Base-by-base conservation (phyloP, 257 asterid genomes). In the Paraleonurus japonicus region DNA sequence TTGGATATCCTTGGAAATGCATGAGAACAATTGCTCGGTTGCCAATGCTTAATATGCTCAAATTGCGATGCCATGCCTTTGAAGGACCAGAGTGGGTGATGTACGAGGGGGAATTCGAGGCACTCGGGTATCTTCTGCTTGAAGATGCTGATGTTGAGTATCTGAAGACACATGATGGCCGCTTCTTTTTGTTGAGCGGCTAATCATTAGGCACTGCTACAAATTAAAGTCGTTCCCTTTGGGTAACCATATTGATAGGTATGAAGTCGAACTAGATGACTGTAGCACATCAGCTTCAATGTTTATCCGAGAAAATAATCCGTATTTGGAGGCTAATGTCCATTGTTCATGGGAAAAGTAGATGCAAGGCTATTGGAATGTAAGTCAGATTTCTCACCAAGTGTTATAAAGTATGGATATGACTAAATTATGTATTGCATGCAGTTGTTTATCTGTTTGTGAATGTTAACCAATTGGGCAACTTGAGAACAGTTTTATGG, bases 61-160 rank as follows among this genome's bases (percentile, higher is more conserved):
- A 58, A 58, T 26, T 58, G 64, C 64, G 19, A 58, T 58, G 39
- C 39, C 26, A 58, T 58, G 64, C 64, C 35, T 58, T 24, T 58
- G 20, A 5, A 58, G 61, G 64, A 12, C 39, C 64, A 24, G 16
- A 58, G 64, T 58, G 64, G 64, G 64, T 8, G 9, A 55, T 7
- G 4, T 1, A 51, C 13, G 11, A 19, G 12, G 23, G 10, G 11
- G 58, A 19, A 0, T 51, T 51, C 27, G 3, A 7, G 26, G 4
- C 1, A 51, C 58, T 51, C 0, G 2, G 4, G 0, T 51, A 2
- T 51, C 58, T 51, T 3, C 26, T 51, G 4, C 11, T 51, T 51
- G 58, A 51, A 51, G 58, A 51, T 7, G 8, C 27, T 17, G 58
- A 51, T 19, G 11, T 51, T 51, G 58, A 47, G 54, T 12, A 15